Conservation (phyloP, 441 rosid species). For the Adansonia rubrostipa region DNA sequence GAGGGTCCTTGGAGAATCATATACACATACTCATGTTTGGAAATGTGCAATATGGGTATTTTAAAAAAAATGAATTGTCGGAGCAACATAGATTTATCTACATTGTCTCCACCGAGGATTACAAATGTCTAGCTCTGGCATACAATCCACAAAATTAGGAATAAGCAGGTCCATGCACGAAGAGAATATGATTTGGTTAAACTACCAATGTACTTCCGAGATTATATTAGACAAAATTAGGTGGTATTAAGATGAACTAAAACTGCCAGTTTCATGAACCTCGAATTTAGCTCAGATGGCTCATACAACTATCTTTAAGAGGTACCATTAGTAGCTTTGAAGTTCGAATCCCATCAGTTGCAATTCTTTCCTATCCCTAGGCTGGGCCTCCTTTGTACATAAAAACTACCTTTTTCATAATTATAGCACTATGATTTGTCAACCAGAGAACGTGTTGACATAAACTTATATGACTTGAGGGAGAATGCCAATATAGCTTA, state of each 20-base stretch:
- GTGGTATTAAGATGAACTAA: background rate
- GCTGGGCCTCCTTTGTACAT: no score
- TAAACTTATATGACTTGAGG: background rate
- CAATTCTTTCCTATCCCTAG: no score
- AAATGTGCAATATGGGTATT: no score
- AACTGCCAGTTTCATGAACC: no score
- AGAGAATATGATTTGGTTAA: slow-evolving; percentile 1
- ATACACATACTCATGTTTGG: no score
- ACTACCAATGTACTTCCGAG: background rate
- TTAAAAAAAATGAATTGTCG: no score
- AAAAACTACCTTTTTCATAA: background rate
- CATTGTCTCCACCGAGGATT: background rate
- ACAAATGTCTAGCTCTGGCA: background rate
- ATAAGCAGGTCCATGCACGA: background rate
- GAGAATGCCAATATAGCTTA: background rate
- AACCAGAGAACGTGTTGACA: background rate
- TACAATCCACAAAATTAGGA: background rate
- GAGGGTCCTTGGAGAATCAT: no score
- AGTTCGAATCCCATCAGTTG: no score
- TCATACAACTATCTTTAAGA: no score
- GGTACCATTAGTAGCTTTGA: no score
- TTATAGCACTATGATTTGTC: background rate
- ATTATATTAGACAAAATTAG: background rate
- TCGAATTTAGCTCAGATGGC: no score
- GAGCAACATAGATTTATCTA: no score